phyloP scores from a whole-genome alignment of 2,329 filamentous ascomycete genomes.

The Penicillium sp. region DNA sequence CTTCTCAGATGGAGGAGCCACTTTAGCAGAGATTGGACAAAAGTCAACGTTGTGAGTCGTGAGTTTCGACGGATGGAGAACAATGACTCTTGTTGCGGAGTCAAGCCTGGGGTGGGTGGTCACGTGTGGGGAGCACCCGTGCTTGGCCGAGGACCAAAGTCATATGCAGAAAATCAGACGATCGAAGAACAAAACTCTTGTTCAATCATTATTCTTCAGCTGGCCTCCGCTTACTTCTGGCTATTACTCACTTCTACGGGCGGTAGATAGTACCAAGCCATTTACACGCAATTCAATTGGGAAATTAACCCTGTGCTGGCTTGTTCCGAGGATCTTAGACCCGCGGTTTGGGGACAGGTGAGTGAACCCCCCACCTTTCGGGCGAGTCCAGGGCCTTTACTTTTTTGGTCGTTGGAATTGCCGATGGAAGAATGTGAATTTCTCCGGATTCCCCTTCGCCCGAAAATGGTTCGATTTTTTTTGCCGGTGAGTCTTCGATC shows the following conservation, averaged over 20 bases:
- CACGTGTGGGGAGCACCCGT: conserved; percentile 33
- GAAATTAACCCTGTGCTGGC: conserved; percentile 2
- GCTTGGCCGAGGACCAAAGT: conserved; percentile 24
- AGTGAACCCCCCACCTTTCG: conserved; percentile 12
- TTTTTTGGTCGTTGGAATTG: conserved; percentile 15
- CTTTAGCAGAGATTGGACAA: not conserved
- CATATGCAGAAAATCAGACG: conserved; percentile 2
- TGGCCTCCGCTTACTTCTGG: not conserved
- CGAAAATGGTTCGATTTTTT: conserved; percentile 31
- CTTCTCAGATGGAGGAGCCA: not conserved
- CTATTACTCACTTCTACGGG: not conserved
- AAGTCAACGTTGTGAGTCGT: conserved; percentile 3
- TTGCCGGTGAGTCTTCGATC: conserved; percentile 17
- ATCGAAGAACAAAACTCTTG: conserved; percentile 10
- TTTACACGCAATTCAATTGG: not conserved
- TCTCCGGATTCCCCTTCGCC: conserved; percentile 38
- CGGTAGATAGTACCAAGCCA: not conserved
- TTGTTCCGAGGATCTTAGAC: conserved; percentile 12
- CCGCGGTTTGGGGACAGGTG: conserved; percentile 10
- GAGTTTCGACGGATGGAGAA: conserved; percentile 12
- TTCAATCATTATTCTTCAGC: not conserved
- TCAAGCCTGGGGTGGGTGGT: conserved; percentile 30
- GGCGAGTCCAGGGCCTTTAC: conserved; percentile 1
- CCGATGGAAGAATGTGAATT: conserved; percentile 23
- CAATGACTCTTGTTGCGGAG: conserved; percentile 30